Percentiles rank a stretch among this genome's conserved stretches.
Conservation (phyloP, 2,329 filamentous ascomycete genomes). For the Anisogramma anomala region DNA sequence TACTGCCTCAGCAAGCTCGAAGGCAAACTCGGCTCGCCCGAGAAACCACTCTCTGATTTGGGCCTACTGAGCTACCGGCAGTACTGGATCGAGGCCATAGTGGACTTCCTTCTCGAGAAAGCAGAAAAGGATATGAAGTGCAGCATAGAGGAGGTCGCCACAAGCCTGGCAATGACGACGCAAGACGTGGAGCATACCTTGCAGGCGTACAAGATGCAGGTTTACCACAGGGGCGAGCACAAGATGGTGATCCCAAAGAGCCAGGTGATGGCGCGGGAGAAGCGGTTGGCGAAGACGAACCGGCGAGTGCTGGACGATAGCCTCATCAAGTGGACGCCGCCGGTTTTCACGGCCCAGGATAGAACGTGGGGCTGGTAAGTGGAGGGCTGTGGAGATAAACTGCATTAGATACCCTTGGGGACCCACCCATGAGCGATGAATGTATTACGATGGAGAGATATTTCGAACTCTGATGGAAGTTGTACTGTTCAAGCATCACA, state of each 20-base stretch:
- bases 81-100: conserved; percentile 93
- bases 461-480: too few species aligned
- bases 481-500: too few species aligned
- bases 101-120: conserved; percentile 69
- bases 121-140: conserved; percentile 59
- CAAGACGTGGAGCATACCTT: conserved; percentile 92
- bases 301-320: conserved; percentile 62
- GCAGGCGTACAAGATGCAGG: conserved; percentile 86
- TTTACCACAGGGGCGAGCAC: conserved; percentile 93
- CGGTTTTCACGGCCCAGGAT: conserved; percentile 79
- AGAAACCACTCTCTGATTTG: conserved; percentile 90
- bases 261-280: conserved; percentile 67
- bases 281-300: conserved; percentile 73
- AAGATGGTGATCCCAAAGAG: conserved; percentile 87
- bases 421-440: conserved; percentile 9
- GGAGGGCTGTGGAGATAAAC: background rate
- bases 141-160: conserved; percentile 76
- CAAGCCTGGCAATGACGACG: conserved; percentile 82
- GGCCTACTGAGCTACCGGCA: conserved; percentile 89
- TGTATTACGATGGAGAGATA: background rate
- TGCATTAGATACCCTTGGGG: conserved; percentile 11
- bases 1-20: conserved; percentile 96
- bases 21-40: conserved; percentile 86
- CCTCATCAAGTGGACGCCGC: conserved; percentile 86
- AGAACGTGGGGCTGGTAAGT: conserved; percentile 89